Evolutionary conservation across 2,329 filamentous ascomycete species (phyloP), one percentile per base, ranked within the genome.

Genomic region (Cladosporium halotolerans): DNA sequence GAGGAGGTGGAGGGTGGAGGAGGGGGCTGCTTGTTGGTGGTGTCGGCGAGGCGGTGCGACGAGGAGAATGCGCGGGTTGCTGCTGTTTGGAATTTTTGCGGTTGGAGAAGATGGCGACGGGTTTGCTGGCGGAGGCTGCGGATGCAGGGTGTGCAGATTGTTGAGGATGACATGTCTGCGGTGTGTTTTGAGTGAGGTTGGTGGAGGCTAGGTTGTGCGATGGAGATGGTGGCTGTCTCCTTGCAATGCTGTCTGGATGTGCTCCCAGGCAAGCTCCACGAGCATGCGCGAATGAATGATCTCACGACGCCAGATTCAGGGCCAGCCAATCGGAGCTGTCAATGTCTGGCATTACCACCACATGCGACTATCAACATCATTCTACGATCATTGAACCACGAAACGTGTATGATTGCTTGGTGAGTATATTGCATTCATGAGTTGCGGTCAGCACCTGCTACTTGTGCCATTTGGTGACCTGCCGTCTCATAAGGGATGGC

Each of bases 61-160:
- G 40, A 32, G 34, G 51, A 45, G 56, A 47, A 49, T 31, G 34
- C 41, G 39, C 46, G 46, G 44, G 42, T 53, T 45, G 50, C 23
- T 41, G 33, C 46, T 33, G 53, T 44, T 23, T 52, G 44, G 43
- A 51, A 19, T 38, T 41, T 49, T 49, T 51, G 47, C 10, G 47
- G 47, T 43, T 45, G 45, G 41, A 49, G 33, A 23, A 50, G 51
- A 28, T 57, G 38, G 16, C 41, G 42, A 23, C 38, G 38, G n/a
- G 43, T 55, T 48, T 55, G 56, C 28, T 56, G 55, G 47, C 61
- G 56, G 39, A 63, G 53, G 10, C 57, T 53, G 31, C 61, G 62
- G 6, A 64, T 46, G 48, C 62, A 64, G 38, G 57, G 55, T 28
- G 55, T 55, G 55, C 62, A 64, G 39, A 60, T 45, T 44, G 53